Evolutionary conservation across 306 rosid species (phyloP), one percentile per base, ranked within the genome.

Genomic region (Alnus rubra): DNA sequence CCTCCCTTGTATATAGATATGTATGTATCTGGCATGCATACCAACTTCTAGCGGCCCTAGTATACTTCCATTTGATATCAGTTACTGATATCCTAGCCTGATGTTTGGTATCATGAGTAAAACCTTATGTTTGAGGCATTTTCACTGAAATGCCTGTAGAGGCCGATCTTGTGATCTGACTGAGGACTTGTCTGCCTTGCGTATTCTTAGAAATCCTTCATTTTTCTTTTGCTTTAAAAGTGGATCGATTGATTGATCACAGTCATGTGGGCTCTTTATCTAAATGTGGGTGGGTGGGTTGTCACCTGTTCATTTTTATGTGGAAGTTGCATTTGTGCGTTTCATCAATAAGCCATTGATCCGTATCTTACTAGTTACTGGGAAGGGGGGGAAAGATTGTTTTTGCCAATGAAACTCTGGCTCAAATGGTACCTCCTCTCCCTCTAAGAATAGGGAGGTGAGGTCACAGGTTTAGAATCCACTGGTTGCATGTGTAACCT

Each of bases 1-100:
- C 5, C 64, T 58, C 53, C 73, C 55, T 54, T 75, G 30, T 59
- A 49, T 42, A 37, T 15, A 12, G 6, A 67, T 73, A 6, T 67
- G 54, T 39, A 39, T 62, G 68, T 54, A 68, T 47, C 59, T 58
- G 15, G 78, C 16, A 31, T 75, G 33, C 68, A 30, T 71, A 42
- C 47, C 60, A 60, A 55, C 69, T 59, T 13, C 44, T 33, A 53
- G 47, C 45, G 50, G 15, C 55, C 37, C 30, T 53, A 37, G 33
- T 11, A 56, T 56, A 28, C 0, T 78, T 71, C 70, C 31, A 67
- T n/a, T 69, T 42, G 33, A 19, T 44, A 3, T 68, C 39, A 7
- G 73, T n/a, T 18, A 9, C 33, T 3, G 45, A 5, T 35, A 59
- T 23, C 37, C 65, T 59, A 59, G 69, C 47, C 45, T 63, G 12